phyloP scores from a whole-genome alignment of 441 rosid species.

The Pelargonium fulgidum region DNA sequence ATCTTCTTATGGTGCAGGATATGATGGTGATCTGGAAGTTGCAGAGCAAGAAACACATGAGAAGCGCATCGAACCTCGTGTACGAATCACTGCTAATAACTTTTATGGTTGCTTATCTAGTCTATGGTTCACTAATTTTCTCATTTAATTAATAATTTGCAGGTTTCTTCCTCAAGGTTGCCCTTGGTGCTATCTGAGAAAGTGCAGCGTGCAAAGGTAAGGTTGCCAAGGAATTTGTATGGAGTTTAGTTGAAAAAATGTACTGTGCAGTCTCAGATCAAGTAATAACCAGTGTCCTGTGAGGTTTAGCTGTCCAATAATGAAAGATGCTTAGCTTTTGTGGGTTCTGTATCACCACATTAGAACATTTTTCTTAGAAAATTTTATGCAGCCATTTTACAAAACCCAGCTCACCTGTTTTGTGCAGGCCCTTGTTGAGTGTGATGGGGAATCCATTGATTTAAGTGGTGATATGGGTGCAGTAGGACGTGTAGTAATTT shows the following conservation, averaged over 20 bases:
- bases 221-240: constrained; percentile 11
- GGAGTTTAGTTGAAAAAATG: constrained; percentile 10
- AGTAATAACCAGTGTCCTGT: not conserved
- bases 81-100: constrained; percentile 32
- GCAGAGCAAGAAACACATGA: constrained; percentile 44
- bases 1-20: constrained; percentile 33
- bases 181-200: constrained; percentile 89
- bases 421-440: constrained; percentile 82
- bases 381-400: not conserved
- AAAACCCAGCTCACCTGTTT: constrained; percentile 14
- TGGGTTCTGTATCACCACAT: not conserved
- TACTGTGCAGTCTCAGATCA: constrained; percentile 11
- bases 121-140: constrained; percentile 21
- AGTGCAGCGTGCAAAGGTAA: constrained; percentile 75
- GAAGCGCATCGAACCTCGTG: constrained; percentile 47
- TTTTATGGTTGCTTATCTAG: constrained; percentile 18
- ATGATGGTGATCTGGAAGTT: constrained; percentile 32
- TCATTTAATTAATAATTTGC: constrained; percentile 26
- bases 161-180: constrained; percentile 68
- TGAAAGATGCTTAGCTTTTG: not conserved
- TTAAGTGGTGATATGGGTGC: constrained; percentile 96
- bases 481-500: constrained; percentile 74
- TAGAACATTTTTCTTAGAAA: not conserved
- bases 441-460: constrained; percentile 93
- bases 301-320: not conserved